These are phyloP conservation scores for Cyclostephanos tholiformis DNA, from an alignment of 108 stramenopile genomes.

Conservation along the genomic window DNA sequence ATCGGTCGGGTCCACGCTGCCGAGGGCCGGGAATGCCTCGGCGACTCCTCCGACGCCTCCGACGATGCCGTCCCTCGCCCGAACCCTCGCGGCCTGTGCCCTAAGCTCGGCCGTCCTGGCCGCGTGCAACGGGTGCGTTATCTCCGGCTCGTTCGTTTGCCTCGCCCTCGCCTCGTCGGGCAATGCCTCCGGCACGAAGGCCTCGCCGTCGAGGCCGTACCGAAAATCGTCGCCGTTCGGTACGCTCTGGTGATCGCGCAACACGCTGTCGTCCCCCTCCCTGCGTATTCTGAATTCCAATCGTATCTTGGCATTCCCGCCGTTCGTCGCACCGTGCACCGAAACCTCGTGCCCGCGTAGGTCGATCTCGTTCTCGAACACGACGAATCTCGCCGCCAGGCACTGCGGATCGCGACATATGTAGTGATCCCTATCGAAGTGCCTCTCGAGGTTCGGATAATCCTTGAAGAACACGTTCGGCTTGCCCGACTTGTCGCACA, in stretches of 20 bases:
- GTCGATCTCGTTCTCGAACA: constrained; percentile 89
- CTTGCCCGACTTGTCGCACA: constrained; percentile 77
- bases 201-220: constrained; percentile 82
- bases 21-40: constrained; percentile 74
- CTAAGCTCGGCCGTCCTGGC: constrained; percentile 80
- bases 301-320: constrained; percentile 71
- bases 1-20: constrained; percentile 3
- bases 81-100: constrained; percentile 62
- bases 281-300: constrained; percentile 79
- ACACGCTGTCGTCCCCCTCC: constrained; percentile 45
- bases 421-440: constrained; percentile 88
- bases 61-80: constrained; percentile 48
- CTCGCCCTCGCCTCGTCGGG: constrained; percentile 34
- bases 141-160: constrained; percentile 54
- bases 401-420: constrained; percentile 80
- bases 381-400: constrained; percentile 78
- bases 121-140: constrained; percentile 70
- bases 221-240: constrained; percentile 64
- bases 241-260: constrained; percentile 41
- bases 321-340: constrained; percentile 68
- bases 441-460: constrained; percentile 68
- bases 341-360: constrained; percentile 65
- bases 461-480: constrained; percentile 87
- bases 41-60: constrained; percentile 23
- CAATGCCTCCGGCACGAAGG: constrained; percentile 83